Evolutionary conservation across 805 yeast species (phyloP).

Genomic region (Blastobotrys muscicola): DNA sequence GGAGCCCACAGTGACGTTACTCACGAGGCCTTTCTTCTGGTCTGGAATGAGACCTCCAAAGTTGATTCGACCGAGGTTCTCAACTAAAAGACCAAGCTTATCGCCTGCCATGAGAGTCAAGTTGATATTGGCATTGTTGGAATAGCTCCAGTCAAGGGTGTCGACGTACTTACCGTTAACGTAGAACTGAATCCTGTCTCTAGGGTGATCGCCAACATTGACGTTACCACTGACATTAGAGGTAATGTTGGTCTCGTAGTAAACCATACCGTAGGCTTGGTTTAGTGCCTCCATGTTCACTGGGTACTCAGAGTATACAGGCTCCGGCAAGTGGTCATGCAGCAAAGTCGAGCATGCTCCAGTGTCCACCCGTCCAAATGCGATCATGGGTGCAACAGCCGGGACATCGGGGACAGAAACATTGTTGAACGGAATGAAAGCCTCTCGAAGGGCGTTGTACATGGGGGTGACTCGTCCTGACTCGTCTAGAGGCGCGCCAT

Average conservation of each 20-base stretch:
- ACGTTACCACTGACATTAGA: not conserved
- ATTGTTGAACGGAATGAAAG: not conserved
- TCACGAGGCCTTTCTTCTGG: constrained; percentile 3
- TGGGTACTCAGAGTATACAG: not conserved
- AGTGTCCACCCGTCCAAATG: not conserved
- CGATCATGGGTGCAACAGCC: not conserved
- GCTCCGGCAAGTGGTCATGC: not conserved
- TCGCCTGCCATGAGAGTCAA: constrained; percentile 1
- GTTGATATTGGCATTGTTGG: not conserved
- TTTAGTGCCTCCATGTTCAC: constrained; percentile 3
- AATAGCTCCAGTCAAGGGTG: not conserved
- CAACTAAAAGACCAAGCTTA: constrained; percentile 2
- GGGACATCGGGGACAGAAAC: not conserved
- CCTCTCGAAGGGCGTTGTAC: constrained; percentile 1
- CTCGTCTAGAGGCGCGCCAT: constrained; percentile 7
- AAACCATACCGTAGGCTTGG: constrained; percentile 1
- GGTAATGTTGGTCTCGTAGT: not conserved
- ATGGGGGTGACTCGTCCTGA: constrained; percentile 2
- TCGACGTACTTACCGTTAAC: constrained; percentile 1
- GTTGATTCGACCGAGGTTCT: constrained; percentile 5
- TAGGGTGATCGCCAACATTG: constrained; percentile 1
- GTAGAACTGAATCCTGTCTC: constrained; percentile 3
- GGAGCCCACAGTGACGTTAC: constrained; percentile 1
- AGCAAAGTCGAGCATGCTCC: not conserved
- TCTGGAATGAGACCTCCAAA: not conserved